phyloP scores from a whole-genome alignment of 164 flowering plant genomes.

The Buxus sempervirens region DNA sequence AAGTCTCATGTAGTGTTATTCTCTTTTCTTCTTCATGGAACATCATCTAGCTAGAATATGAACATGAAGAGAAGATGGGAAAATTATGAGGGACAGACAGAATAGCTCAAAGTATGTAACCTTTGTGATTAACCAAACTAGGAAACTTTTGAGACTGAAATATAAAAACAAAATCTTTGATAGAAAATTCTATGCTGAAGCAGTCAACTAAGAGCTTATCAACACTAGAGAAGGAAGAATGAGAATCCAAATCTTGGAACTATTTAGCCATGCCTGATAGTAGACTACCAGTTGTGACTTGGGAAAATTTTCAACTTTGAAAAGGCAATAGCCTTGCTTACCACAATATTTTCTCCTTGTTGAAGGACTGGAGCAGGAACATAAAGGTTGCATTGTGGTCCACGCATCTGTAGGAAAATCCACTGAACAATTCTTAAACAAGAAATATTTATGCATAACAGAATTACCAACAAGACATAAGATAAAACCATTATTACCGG shows the following conservation, averaged over 20 bases:
- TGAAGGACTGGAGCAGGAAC: slow-evolving; percentile 84
- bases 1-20: too few species aligned
- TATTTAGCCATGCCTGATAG: neutral
- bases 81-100: too few species aligned
- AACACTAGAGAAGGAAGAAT: too few species aligned
- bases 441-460: neutral
- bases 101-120: too few species aligned
- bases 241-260: neutral
- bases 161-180: too few species aligned
- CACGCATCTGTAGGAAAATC: slow-evolving; percentile 48
- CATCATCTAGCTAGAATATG: too few species aligned
- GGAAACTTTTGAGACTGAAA: too few species aligned
- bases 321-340: slow-evolving; percentile 26
- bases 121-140: too few species aligned
- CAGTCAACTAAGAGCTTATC: too few species aligned
- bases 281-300: neutral
- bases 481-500: slow-evolving; percentile 45
- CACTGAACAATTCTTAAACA: neutral
- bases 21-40: too few species aligned
- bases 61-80: too few species aligned
- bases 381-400: slow-evolving; percentile 95
- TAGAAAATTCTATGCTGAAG: too few species aligned
- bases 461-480: neutral
- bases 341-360: slow-evolving; percentile 69
- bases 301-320: neutral